These are phyloP conservation scores for Cyberlindnera amylophila DNA, from an alignment of 805 yeast genomes.

Conservation along the genomic window DNA sequence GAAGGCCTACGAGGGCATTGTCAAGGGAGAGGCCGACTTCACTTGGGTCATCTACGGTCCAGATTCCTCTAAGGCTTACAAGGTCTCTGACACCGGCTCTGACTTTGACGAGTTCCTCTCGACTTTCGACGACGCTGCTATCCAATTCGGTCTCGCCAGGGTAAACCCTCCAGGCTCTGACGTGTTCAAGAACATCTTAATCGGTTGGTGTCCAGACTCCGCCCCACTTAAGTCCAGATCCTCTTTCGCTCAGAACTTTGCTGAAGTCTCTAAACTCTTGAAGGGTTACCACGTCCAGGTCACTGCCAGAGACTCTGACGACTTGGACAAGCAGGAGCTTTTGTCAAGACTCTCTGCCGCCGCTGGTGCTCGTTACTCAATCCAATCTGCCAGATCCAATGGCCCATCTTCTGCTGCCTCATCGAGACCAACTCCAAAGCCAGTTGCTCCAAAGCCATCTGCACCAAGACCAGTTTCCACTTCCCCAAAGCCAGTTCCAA, in stretches of 20 bases:
- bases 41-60: slow-evolving; percentile 84
- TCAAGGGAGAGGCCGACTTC: slow-evolving; percentile 65
- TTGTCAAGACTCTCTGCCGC: slow-evolving; percentile 79
- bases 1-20: slow-evolving; percentile 70
- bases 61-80: slow-evolving; percentile 44
- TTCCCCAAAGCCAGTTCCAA: slow-evolving; percentile 18
- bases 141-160: slow-evolving; percentile 87
- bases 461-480: slow-evolving; percentile 21
- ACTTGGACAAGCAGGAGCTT: slow-evolving; percentile 75
- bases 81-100: slow-evolving; percentile 47
- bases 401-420: slow-evolving; percentile 29
- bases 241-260: slow-evolving; percentile 73
- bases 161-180: slow-evolving; percentile 90
- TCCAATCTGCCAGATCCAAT: slow-evolving; percentile 40
- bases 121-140: slow-evolving; percentile 79
- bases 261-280: slow-evolving; percentile 65
- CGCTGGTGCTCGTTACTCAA: slow-evolving; percentile 92
- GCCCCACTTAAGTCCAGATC: slow-evolving; percentile 77
- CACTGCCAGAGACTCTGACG: slow-evolving; percentile 93
- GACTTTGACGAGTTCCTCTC: slow-evolving; percentile 74
- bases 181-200: slow-evolving; percentile 73
- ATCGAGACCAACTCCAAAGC: slow-evolving; percentile 30
- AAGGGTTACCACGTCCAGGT: slow-evolving; percentile 92
- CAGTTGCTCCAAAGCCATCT: slow-evolving; percentile 23
- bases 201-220: slow-evolving; percentile 98